Percentiles rank a stretch among this genome's conserved stretches.
phyloP scores from a whole-genome alignment of 2,329 filamentous ascomycete genomes.

The Aspergillus carbonarius region DNA sequence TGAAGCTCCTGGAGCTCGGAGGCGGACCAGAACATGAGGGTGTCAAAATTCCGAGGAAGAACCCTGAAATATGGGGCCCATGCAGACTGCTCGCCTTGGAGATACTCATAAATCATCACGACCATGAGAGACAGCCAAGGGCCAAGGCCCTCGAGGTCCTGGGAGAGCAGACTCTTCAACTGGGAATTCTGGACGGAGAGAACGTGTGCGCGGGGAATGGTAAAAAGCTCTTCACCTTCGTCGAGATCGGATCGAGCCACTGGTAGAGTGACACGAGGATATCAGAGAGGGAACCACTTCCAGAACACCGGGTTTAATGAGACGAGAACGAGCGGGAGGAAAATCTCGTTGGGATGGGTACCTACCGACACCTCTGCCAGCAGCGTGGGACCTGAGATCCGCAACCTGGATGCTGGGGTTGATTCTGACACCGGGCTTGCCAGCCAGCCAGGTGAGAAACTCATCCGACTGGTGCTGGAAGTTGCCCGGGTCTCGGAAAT shows the following conservation, averaged over 20 bases:
- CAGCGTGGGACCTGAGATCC: constrained; percentile 56
- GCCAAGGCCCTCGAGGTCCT: constrained; percentile 52
- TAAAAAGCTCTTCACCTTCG: constrained; percentile 76
- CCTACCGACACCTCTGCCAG: constrained; percentile 65
- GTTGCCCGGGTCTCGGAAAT: constrained; percentile 35
- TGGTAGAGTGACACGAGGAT: constrained; percentile 36
- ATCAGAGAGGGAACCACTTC: constrained; percentile 22
- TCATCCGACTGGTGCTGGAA: constrained; percentile 49
- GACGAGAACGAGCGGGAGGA: constrained; percentile 15
- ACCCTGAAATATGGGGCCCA: constrained; percentile 80
- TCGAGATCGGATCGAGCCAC: constrained; percentile 70
- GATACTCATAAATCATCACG: constrained; percentile 74
- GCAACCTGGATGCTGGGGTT: constrained; percentile 58
- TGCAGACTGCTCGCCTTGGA: constrained; percentile 57
- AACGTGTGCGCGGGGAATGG: constrained; percentile 69
- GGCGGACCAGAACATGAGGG: constrained; percentile 83
- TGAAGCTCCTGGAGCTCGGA: constrained; percentile 71
- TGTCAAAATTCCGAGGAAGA: constrained; percentile 71
- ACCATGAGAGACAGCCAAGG: constrained; percentile 66
- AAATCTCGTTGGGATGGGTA: constrained; percentile 26
- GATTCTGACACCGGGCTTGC: constrained; percentile 52
- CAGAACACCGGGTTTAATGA: constrained; percentile 11
- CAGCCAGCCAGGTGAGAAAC: constrained; percentile 59
- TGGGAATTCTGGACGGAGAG: constrained; percentile 72
- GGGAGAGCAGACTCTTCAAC: constrained; percentile 58